Base-by-base conservation (phyloP, 108 stramenopile genomes). In the Ochromonas danica region DNA sequence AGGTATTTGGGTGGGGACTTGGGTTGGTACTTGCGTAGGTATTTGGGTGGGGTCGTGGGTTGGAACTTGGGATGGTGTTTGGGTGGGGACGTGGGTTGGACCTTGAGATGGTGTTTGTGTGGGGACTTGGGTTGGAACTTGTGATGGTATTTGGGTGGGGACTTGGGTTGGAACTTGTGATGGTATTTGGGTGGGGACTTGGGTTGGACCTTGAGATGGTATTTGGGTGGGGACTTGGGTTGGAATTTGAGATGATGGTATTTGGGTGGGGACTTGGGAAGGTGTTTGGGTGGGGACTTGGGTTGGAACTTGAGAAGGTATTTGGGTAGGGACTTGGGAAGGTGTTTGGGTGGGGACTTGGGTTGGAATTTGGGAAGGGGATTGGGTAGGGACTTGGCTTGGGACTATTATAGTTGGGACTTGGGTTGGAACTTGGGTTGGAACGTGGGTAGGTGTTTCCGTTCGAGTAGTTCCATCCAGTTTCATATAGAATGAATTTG, bases 381-480 rank as follows among this genome's bases (percentile, higher is more conserved):
- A 10, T 40, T 40, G 14, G 14, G 67, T 70, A 31, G 67, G 67
- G 22, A 14, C 17, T 40, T 38, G 40, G 67, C 17, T 70, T 40
- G 67, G 67, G 22, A 57, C 51, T 17, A 31, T 22, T 38, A 22
- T 40, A 31, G 67, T 22, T 40, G 22, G 67, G 14, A 17, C 40
- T 70, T 40, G 36, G 33, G 67, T 70, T 17, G 67, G 67, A 70
- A 40, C 67, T 70, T 40, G 36, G 67, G 67, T 70, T 22, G 67
- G 67, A 70, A 31, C 67, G 22, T 31, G 17, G 14, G 67, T 70
- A 17, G 51, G 51, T 17, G 22, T 22, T 57, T 57, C 17, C 17
- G 51, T 57, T 57, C 51, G 51, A 57, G 51, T 57, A 17, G 51
- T 10, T 57, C 51, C 51, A 10, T 10, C 51, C 51, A 57, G 17